These are phyloP conservation scores for Pythium grandisporangium DNA, from an alignment of 352 stramenopile species.

Conservation along the genomic window DNA sequence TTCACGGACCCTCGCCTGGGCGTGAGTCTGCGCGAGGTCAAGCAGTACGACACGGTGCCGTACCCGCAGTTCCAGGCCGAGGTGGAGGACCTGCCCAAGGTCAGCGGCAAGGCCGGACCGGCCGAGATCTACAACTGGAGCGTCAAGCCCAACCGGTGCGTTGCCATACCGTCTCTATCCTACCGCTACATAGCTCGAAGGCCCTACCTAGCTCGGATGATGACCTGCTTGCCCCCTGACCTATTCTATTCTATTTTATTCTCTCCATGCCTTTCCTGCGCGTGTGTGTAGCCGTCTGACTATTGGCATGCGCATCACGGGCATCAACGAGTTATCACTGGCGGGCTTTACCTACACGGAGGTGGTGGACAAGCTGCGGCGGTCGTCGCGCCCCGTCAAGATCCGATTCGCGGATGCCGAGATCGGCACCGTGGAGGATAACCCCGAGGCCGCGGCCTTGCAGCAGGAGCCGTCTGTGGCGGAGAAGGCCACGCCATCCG, in stretches of 20 bases:
- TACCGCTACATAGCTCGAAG: no score
- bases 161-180: no score
- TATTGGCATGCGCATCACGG: constrained; percentile 78
- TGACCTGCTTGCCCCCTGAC: no score
- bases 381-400: constrained; percentile 51
- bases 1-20: constrained; percentile 70
- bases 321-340: constrained; percentile 57
- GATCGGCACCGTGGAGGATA: constrained; percentile 67
- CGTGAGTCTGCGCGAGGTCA: constrained; percentile 70
- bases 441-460: constrained; percentile 22
- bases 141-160: constrained; percentile 65
- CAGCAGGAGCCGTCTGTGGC: constrained; percentile 10
- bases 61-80: constrained; percentile 83
- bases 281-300: constrained; percentile 49
- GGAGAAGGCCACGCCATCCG: constrained; percentile 24
- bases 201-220: no score
- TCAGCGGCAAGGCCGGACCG: constrained; percentile 72
- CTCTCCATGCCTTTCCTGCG: no score
- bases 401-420: constrained; percentile 74
- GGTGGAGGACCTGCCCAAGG: constrained; percentile 83
- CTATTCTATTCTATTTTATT: no score
- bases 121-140: constrained; percentile 87
- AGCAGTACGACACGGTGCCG: constrained; percentile 65
- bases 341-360: constrained; percentile 80
- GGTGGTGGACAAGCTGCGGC: constrained; percentile 69